Evolutionary conservation across 179 eudicot species (phyloP).

Genomic region (Camellia oleifera): DNA sequence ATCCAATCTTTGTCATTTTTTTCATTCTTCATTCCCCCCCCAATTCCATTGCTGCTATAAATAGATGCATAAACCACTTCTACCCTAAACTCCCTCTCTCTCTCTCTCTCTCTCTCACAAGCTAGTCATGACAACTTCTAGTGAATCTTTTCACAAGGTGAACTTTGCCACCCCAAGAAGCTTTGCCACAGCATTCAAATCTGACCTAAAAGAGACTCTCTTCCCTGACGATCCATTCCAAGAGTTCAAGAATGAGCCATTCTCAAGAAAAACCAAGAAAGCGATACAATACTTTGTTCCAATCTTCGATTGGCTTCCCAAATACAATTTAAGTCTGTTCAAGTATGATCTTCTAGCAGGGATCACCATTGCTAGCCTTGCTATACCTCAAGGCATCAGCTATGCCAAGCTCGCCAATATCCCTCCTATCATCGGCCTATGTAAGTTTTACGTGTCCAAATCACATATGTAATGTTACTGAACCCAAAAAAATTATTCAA

Average conservation of each 20-base stretch:
- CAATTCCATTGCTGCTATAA: not conserved
- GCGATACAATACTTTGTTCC: constrained; percentile 67
- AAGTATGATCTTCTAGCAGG: constrained; percentile 84
- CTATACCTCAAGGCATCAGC: constrained; percentile 95
- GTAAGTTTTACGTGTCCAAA: constrained; percentile 38
- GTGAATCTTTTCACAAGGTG: constrained; percentile 26
- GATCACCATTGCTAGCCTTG: constrained; percentile 86
- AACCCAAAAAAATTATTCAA: too few relatives aligned
- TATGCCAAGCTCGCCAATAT: constrained; percentile 81
- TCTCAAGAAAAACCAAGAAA: constrained; percentile 20
- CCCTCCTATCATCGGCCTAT: constrained; percentile 80
- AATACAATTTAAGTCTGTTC: constrained; percentile 42
- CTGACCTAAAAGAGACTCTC: constrained; percentile 53
- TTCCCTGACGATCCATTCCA: constrained; percentile 84
- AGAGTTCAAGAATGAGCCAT: constrained; percentile 34
- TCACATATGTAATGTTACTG: too few relatives aligned
- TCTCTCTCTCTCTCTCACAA: not conserved
- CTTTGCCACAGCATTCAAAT: constrained; percentile 35
- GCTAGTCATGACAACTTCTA: not conserved
- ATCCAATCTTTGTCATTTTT: constrained; percentile 9
- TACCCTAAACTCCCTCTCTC: not conserved
- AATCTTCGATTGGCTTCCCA: constrained; percentile 64
- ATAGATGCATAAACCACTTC: not conserved
- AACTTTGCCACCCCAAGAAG: constrained; percentile 49
- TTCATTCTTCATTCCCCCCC: too few relatives aligned